phyloP scores from a whole-genome alignment of 768 basidiomycete species.

The Tylopilus plumbeoviolaceoides region DNA sequence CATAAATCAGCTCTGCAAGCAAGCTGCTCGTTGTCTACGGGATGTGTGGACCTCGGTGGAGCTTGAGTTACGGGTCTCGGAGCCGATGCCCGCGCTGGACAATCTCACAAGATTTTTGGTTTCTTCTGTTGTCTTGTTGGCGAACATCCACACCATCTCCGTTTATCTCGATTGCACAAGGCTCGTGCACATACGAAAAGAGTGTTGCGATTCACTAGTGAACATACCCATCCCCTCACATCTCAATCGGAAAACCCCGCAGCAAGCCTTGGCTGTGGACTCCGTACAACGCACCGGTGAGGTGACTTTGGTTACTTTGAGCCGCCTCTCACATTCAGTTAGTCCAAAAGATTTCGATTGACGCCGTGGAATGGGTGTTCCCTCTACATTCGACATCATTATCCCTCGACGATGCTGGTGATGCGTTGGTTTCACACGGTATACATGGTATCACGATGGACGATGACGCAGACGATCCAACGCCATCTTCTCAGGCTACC shows the following conservation, averaged over 20 bases:
- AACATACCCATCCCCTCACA: conserved; percentile 1
- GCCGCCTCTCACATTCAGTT: neutral
- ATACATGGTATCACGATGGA: neutral
- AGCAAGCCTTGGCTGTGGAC: conserved; percentile 1
- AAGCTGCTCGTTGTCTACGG: no score
- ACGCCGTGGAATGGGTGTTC: conserved; percentile 2
- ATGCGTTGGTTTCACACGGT: neutral
- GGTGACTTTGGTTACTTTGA: neutral
- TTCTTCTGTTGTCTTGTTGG: conserved; percentile 10
- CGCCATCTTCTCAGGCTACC: neutral
- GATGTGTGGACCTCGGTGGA: conserved; percentile 6
- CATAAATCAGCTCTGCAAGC: conserved; percentile 5
- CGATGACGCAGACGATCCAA: neutral
- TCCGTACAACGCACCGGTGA: conserved; percentile 10
- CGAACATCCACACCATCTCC: conserved; percentile 1
- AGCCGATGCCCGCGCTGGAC: conserved; percentile 1
- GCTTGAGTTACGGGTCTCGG: conserved; percentile 5
- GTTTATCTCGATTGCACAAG: neutral
- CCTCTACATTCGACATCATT: neutral
- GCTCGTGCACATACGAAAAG: conserved; percentile 2
- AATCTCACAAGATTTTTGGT: conserved; percentile 12
- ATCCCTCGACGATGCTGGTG: neutral
- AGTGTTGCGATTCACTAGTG: neutral
- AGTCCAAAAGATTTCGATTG: conserved; percentile 12
- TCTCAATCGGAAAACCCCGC: neutral